Percentiles rank a stretch among this genome's conserved stretches.
phyloP scores from a whole-genome alignment of 768 basidiomycete genomes.

The Leccinum subtestaceum region DNA sequence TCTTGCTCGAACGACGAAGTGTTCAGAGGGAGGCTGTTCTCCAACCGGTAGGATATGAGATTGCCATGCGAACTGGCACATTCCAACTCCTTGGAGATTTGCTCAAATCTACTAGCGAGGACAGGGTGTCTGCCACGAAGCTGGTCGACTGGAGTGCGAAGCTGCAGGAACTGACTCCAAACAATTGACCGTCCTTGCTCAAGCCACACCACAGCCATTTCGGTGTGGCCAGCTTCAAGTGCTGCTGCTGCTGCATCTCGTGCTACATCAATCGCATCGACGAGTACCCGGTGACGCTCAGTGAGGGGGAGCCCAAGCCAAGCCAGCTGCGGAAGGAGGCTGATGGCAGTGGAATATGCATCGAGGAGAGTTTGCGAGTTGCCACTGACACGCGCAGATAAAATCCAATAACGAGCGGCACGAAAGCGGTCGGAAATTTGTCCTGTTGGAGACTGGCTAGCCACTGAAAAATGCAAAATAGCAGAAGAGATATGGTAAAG shows the following conservation, averaged over 20 bases:
- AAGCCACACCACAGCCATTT: not conserved
- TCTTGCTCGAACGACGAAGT: not conserved
- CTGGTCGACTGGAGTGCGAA: not conserved
- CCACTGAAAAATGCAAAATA: not conserved
- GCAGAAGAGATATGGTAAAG: not conserved
- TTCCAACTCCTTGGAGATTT: not conserved
- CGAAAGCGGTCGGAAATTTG: not conserved
- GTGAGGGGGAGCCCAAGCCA: not conserved
- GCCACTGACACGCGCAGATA: not conserved
- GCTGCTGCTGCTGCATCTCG: not conserved
- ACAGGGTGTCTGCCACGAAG: not conserved
- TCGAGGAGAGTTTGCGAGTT: not conserved
- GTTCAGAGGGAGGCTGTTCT: not conserved
- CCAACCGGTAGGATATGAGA: not conserved
- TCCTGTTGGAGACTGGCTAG: not conserved
- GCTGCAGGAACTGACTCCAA: not conserved
- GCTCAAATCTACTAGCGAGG: not conserved
- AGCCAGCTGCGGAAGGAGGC: not conserved
- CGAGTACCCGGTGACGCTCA: not conserved
- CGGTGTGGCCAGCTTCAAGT: not conserved
- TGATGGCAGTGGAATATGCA: not conserved
- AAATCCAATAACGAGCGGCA: not conserved
- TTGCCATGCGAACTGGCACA: not conserved
- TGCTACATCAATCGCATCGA: not conserved
- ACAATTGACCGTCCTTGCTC: not conserved